A percentile compares a stretch with the other conserved stretches of the same genome.
Evolutionary conservation across 768 basidiomycete species (phyloP).

Genomic region (Cyathus striatus): DNA sequence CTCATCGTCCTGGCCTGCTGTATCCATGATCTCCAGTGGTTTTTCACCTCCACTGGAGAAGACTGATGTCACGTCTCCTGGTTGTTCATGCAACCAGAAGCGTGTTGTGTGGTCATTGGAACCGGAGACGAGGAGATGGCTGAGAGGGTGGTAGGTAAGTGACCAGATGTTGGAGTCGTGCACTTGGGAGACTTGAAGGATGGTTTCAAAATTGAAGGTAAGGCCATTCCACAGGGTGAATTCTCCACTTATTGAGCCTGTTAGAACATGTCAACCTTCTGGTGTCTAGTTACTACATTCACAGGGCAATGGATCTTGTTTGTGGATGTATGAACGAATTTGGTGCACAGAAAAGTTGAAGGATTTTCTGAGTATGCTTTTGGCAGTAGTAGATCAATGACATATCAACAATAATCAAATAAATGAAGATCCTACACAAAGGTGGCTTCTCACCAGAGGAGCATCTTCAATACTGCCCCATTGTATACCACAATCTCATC

Average conservation of each 20-base stretch:
- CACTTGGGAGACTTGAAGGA: constrained; percentile 97
- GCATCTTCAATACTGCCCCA: no score
- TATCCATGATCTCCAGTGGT: constrained; percentile 66
- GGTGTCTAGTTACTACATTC: constrained; percentile 98
- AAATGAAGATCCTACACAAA: no score
- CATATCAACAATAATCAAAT: no score
- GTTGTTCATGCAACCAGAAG: constrained; percentile 95
- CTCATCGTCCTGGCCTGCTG: constrained; percentile 61
- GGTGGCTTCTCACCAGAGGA: no score
- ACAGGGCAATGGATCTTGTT: constrained; percentile 98
- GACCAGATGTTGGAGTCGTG: constrained; percentile 99
- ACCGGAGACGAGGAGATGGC: constrained; percentile 88
- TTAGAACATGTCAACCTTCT: constrained; percentile 87
- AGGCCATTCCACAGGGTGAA: constrained; percentile 99
- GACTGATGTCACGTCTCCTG: constrained; percentile 71
- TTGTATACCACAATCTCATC: no score
- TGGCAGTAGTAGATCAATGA: constrained; percentile 91
- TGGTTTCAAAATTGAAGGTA: constrained; percentile 99
- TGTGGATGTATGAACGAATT: constrained; percentile 96
- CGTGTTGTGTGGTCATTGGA: constrained; percentile 99
- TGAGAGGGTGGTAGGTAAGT: constrained; percentile 91
- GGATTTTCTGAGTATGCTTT: constrained; percentile 88
- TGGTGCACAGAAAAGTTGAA: constrained; percentile 92
- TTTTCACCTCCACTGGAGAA: constrained; percentile 82
- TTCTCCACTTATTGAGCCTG: constrained; percentile 96